Evolutionary conservation across 1,284 basidiomycete genomes (phyloP).

Genomic region (Thelephora terrestris): DNA sequence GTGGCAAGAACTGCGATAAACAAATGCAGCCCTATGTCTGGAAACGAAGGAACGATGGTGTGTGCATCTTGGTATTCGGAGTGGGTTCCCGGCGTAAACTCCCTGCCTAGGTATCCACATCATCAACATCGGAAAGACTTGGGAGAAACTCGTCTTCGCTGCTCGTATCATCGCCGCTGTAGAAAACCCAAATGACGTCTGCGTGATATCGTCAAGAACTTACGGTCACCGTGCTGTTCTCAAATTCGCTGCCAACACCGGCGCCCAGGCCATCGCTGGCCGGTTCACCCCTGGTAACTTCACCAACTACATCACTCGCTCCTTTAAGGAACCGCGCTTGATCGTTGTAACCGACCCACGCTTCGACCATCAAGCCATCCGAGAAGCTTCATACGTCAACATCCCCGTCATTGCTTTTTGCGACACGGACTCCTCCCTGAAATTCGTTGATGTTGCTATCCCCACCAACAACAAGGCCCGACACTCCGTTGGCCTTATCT

Average conservation of each 20-base stretch:
- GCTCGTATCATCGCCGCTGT: slow-evolving; percentile 91
- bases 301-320: slow-evolving; percentile 99
- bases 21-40: slow-evolving; percentile 97
- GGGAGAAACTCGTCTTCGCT: slow-evolving; percentile 97
- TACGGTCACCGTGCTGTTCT: slow-evolving; percentile 99
- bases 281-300: slow-evolving; percentile 98
- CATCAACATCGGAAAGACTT: slow-evolving; percentile 98
- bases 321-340: slow-evolving; percentile 99
- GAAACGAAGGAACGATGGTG: slow-evolving; percentile 93
- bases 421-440: slow-evolving; percentile 95
- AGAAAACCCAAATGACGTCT: slow-evolving; percentile 97
- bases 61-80: slow-evolving; percentile 21
- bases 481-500: slow-evolving; percentile 94
- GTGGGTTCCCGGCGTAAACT: slow-evolving; percentile 8
- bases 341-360: slow-evolving; percentile 98
- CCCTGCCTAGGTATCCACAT: slow-evolving; percentile 75
- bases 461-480: slow-evolving; percentile 99
- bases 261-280: slow-evolving; percentile 96
- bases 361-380: slow-evolving; percentile 99
- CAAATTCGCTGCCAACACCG: slow-evolving; percentile 97
- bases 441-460: slow-evolving; percentile 97
- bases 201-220: slow-evolving; percentile 95
- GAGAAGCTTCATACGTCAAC: slow-evolving; percentile 99
- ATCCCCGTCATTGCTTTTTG: slow-evolving; percentile 98
- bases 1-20: slow-evolving; percentile 98